Percentiles rank a stretch among this genome's conserved stretches.
phyloP scores from a whole-genome alignment of 1,284 basidiomycete species.

The Marasmius tenuissimus region DNA sequence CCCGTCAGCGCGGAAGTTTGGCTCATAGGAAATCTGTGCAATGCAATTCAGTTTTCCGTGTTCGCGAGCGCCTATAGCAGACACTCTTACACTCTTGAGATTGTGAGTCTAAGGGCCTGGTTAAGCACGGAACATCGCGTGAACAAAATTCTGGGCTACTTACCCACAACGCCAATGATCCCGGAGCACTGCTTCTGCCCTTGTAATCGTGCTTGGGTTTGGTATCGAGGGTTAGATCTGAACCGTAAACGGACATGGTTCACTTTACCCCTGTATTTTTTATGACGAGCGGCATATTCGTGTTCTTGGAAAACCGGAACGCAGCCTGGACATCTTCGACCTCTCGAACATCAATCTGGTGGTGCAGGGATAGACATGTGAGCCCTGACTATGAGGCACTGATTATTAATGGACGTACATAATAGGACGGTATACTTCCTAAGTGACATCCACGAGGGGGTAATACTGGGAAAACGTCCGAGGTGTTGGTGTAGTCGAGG shows the following conservation, averaged over 20 bases:
- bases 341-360: slow-evolving; percentile 42
- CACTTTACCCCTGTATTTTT: slow-evolving; percentile 49
- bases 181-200: slow-evolving; percentile 42
- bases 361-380: not conserved
- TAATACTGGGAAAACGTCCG: slow-evolving; percentile 23
- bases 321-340: slow-evolving; percentile 40
- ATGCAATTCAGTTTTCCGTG: not conserved
- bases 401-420: slow-evolving; percentile 26
- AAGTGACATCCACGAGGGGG: slow-evolving; percentile 29
- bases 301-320: slow-evolving; percentile 38
- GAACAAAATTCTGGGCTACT: not conserved
- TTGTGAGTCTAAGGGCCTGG: slow-evolving; percentile 34
- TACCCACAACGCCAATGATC: slow-evolving; percentile 43
- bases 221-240: not conserved
- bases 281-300: slow-evolving; percentile 41
- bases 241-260: not conserved
- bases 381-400: not conserved
- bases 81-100: slow-evolving; percentile 30
- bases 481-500: slow-evolving; percentile 28
- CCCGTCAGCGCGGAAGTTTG: slow-evolving; percentile 34
- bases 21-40: slow-evolving; percentile 30
- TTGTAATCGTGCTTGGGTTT: slow-evolving; percentile 42
- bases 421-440: slow-evolving; percentile 41
- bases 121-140: not conserved
- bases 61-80: no score